These are phyloP conservation scores for Zymoseptoria pseudotritici DNA, from an alignment of 2,329 filamentous ascomycete species.

Conservation along the genomic window DNA sequence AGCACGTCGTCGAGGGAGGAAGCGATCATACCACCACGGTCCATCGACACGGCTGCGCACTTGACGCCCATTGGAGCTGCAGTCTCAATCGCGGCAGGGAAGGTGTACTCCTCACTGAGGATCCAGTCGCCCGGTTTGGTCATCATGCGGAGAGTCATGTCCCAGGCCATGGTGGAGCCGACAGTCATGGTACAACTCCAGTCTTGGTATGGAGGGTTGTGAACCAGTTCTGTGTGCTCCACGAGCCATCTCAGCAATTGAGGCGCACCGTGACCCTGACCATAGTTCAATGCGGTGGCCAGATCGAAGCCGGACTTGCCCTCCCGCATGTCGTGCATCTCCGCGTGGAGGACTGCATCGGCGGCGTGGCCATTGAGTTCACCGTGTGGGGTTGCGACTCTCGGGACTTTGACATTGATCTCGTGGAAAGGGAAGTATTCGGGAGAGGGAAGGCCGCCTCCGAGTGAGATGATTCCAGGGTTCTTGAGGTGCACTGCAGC, in stretches of 20 bases:
- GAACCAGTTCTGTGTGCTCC: slow-evolving; percentile 90
- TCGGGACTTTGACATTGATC: slow-evolving; percentile 66
- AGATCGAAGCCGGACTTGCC: slow-evolving; percentile 64
- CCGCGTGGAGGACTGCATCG: slow-evolving; percentile 57
- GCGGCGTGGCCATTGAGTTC: slow-evolving; percentile 57
- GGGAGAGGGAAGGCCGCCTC: slow-evolving; percentile 80
- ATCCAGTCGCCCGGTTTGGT: slow-evolving; percentile 68
- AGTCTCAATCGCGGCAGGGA: slow-evolving; percentile 66
- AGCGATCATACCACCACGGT: slow-evolving; percentile 58
- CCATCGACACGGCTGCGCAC: slow-evolving; percentile 56
- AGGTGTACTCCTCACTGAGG: slow-evolving; percentile 86
- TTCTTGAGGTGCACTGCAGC: slow-evolving; percentile 73
- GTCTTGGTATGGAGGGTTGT: slow-evolving; percentile 78
- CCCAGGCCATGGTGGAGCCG: slow-evolving; percentile 78
- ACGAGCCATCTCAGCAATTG: slow-evolving; percentile 86
- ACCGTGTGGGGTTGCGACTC: slow-evolving; percentile 53
- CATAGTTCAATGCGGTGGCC: slow-evolving; percentile 86
- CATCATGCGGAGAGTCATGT: slow-evolving; percentile 77
- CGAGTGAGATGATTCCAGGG: slow-evolving; percentile 82
- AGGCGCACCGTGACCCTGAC: slow-evolving; percentile 74
- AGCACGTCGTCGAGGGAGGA: slow-evolving; percentile 56
- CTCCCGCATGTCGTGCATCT: slow-evolving; percentile 74
- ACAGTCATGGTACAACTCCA: slow-evolving; percentile 80
- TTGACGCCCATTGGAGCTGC: slow-evolving; percentile 56
- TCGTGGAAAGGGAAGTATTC: slow-evolving; percentile 89